phyloP scores from a whole-genome alignment of 1,139 yeast genomes.

The Taiozyma sp. region DNA sequence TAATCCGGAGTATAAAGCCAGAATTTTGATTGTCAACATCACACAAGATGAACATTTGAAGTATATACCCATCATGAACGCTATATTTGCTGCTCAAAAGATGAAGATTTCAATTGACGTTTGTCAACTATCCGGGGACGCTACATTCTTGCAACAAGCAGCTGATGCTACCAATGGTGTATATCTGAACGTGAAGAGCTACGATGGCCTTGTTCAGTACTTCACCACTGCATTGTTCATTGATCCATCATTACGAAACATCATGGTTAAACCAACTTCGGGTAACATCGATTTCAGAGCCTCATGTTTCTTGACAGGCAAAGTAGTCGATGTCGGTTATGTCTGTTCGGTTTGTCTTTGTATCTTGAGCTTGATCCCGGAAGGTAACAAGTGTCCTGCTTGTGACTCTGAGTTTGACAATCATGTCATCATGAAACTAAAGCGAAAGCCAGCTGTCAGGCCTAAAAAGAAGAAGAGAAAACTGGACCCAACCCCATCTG shows the following conservation, averaged over 20 bases:
- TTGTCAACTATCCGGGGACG: constrained; percentile 71
- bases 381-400: constrained; percentile 55
- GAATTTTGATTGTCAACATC: constrained; percentile 70
- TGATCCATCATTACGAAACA: constrained; percentile 74
- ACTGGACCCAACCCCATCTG: not conserved
- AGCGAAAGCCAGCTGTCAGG: constrained; percentile 48
- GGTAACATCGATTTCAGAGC: constrained; percentile 91
- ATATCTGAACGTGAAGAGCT: constrained; percentile 68
- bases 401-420: constrained; percentile 58
- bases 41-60: constrained; percentile 75
- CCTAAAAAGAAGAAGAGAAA: constrained; percentile 37
- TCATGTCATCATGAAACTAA: constrained; percentile 49
- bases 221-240: constrained; percentile 64
- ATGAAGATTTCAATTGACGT: constrained; percentile 87
- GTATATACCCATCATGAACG: constrained; percentile 92
- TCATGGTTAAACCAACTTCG: constrained; percentile 76
- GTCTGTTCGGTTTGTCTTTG: constrained; percentile 96
- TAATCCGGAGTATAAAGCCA: constrained; percentile 55
- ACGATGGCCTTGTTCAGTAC: constrained; percentile 75
- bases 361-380: constrained; percentile 49
- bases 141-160: constrained; percentile 92
- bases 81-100: constrained; percentile 94
- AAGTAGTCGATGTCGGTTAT: constrained; percentile 85
- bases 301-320: constrained; percentile 85
- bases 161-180: constrained; percentile 93